Base-by-base conservation (phyloP, 306 rosid genomes). In the Cicer yamashitae region DNA sequence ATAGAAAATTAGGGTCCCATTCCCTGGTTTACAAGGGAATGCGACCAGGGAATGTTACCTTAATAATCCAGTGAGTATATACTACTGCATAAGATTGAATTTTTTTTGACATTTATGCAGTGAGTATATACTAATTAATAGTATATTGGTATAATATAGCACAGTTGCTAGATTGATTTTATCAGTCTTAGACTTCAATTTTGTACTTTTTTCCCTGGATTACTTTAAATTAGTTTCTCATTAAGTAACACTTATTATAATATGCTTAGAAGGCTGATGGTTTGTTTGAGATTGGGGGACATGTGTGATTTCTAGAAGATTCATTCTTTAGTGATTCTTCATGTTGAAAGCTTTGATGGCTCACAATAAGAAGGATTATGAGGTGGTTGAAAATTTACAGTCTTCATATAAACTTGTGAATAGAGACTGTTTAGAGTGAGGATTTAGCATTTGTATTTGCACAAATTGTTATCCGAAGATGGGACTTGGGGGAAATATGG, bases 201-300 rank as follows among this genome's bases (percentile, higher is more conserved):
- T 14, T 59, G n/a, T 56, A 1, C 34, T 1, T 47, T n/a, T 37
- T 40, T 9, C 70, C 18, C n/a, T 15, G 15, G 12, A 30, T 44
- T 37, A 54, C 25, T 3, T 54, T 17, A 15, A 44, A 2, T 60
- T 18, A 30, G 46, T 8, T 14, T 58, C n/a, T 58, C 46, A 47
- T 9, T 6, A 8, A 41, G 38, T 68, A n/a, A 76, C 46, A 43
- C 18, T 8, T 2, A 50, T 41, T 45, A 11, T 51, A 44, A 20
- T 38, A 50, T 81, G 46, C 25, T 54, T 6, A 5, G 52, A 53
- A 20, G 12, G 67, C 11, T 25, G 47, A 43, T 82, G 73, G 64
- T 58, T 77, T 82, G 15, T 43, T 65, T 58, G 41, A 46, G 69
- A 67, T 68, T 68, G 77, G 30, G 74, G 74, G 57, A 53, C 22